phyloP scores from a whole-genome alignment of 352 stramenopile genomes.

The Pythium volutum region DNA sequence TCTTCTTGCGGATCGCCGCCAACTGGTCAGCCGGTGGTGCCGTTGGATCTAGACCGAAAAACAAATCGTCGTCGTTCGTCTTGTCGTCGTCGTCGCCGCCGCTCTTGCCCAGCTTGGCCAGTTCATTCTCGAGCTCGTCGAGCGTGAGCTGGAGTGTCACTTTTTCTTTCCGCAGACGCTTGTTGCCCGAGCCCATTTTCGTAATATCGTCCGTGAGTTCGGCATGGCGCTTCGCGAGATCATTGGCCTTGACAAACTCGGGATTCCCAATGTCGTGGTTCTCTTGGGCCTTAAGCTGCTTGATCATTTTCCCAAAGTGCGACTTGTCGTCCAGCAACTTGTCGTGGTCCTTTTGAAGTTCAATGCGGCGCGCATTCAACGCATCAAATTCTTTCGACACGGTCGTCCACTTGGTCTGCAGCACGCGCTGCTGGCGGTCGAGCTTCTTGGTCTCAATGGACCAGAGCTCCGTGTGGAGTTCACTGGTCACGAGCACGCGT shows the following conservation, averaged over 20 bases:
- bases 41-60: constrained; percentile 70
- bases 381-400: constrained; percentile 69
- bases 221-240: constrained; percentile 68
- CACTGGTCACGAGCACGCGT: constrained; percentile 72
- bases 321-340: constrained; percentile 63
- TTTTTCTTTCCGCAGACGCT: constrained; percentile 76
- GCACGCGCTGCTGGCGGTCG: constrained; percentile 41
- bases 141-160: constrained; percentile 59
- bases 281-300: constrained; percentile 78
- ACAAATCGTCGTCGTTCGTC: constrained; percentile 57
- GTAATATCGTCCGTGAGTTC: constrained; percentile 81
- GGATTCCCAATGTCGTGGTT: constrained; percentile 69
- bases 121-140: constrained; percentile 67
- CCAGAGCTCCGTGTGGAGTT: constrained; percentile 85
- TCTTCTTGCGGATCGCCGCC: constrained; percentile 59
- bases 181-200: constrained; percentile 83
- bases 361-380: constrained; percentile 53
- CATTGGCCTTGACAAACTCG: constrained; percentile 74
- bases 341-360: constrained; percentile 76
- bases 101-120: constrained; percentile 59
- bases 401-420: constrained; percentile 69
- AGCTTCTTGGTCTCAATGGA: constrained; percentile 84
- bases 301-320: constrained; percentile 75
- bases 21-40: constrained; percentile 56
- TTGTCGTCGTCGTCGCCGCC: constrained; percentile 62